Evolutionary conservation across 495 filamentous ascomycete genomes (phyloP).

Genomic region (Penicillium parvum): DNA sequence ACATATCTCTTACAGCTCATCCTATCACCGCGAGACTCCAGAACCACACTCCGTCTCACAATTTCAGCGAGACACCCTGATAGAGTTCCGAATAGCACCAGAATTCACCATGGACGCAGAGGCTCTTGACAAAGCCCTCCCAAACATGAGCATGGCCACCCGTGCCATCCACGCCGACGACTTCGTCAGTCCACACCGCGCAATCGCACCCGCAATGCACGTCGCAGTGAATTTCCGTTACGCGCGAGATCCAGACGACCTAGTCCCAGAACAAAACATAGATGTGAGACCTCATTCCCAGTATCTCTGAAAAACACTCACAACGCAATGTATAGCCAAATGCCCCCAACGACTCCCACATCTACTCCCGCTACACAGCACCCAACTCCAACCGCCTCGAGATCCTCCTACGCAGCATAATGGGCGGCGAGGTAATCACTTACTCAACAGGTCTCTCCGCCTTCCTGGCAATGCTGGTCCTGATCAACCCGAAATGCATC

Average conservation of each 20-base stretch:
- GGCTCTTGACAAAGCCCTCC: conserved; percentile 10
- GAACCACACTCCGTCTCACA: neutral
- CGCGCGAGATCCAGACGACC: conserved; percentile 12
- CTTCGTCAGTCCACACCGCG: conserved; percentile 15
- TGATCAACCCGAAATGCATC: conserved; percentile 69
- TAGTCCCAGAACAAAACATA: conserved; percentile 18
- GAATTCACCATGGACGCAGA: conserved; percentile 12
- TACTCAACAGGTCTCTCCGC: conserved; percentile 85
- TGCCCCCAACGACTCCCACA: conserved; percentile 26
- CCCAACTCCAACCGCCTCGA: conserved; percentile 79
- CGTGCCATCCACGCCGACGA: conserved; percentile 20
- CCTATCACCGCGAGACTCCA: too few relatives aligned
- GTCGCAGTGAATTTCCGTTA: conserved; percentile 19
- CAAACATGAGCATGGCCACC: conserved; percentile 12
- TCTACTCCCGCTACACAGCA: conserved; percentile 76
- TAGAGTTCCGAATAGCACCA: neutral
- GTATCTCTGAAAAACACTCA: neutral
- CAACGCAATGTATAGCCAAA: conserved; percentile 15
- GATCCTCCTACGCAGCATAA: conserved; percentile 63
- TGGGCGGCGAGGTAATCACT: conserved; percentile 63
- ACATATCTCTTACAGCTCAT: too few relatives aligned
- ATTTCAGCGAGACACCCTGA: too few relatives aligned
- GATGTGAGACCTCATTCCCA: conserved; percentile 3
- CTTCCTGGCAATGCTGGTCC: conserved; percentile 74
- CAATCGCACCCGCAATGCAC: conserved; percentile 20